Percentiles rank a stretch among this genome's conserved stretches.
These are phyloP conservation scores for Cryphonectria nitschkei DNA, from an alignment of 2,329 filamentous ascomycete species.

Conservation along the genomic window DNA sequence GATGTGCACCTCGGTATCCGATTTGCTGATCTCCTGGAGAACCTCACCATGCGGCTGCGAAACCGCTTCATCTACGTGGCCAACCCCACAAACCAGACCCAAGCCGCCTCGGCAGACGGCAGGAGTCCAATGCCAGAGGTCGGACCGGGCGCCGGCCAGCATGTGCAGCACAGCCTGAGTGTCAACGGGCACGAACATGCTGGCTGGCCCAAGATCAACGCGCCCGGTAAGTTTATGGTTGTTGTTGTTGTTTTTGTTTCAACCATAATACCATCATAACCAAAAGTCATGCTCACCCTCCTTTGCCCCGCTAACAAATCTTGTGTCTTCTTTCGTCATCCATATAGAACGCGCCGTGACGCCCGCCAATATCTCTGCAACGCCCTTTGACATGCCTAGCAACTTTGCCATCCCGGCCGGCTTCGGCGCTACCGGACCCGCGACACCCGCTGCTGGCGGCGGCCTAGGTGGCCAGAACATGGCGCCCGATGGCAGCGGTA, in stretches of 20 bases:
- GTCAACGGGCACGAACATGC: constrained; percentile 29
- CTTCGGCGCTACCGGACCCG: constrained; percentile 45
- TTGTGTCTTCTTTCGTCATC: not conserved
- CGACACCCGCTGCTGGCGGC: constrained; percentile 48
- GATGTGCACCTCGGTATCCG: constrained; percentile 85
- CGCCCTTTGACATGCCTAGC: constrained; percentile 63
- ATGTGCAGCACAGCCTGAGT: constrained; percentile 26
- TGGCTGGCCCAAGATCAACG: constrained; percentile 25
- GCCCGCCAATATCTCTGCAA: constrained; percentile 62
- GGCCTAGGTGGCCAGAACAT: constrained; percentile 29
- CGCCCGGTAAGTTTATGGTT: constrained; percentile 16
- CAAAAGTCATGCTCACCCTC: not conserved
- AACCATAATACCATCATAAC: not conserved
- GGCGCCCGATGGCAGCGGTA: constrained; percentile 40
- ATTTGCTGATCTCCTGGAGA: constrained; percentile 82
- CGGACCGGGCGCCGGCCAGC: constrained; percentile 26
- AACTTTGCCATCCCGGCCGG: constrained; percentile 58
- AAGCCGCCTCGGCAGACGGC: constrained; percentile 44
- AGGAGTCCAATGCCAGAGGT: constrained; percentile 44
- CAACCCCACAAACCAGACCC: constrained; percentile 40
- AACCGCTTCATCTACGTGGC: constrained; percentile 73
- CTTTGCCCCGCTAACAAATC: not conserved
- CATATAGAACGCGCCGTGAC: constrained; percentile 44
- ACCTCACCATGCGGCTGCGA: constrained; percentile 72
- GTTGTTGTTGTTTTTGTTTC: not conserved